Evolutionary conservation across 23 red algal species (phyloP).

Genomic region (Gracilaria domingensis): DNA sequence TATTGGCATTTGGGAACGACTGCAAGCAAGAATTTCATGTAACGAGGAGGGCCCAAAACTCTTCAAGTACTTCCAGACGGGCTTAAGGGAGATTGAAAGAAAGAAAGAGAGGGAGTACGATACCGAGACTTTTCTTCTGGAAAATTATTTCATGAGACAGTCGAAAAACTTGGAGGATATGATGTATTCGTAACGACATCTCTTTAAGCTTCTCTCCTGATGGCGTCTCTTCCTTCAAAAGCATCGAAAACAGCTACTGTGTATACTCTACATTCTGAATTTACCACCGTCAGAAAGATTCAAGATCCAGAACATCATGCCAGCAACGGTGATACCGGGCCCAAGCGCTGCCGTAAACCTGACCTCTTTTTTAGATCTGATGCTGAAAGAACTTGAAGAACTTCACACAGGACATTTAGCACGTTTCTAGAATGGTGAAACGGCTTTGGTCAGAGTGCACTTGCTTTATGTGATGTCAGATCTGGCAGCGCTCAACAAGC

Average conservation of each 20-base stretch:
- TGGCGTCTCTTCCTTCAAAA: slow-evolving; percentile 15
- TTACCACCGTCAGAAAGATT: neutral
- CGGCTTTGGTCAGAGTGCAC: neutral
- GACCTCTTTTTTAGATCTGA: neutral
- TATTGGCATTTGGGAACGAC: slow-evolving; percentile 6
- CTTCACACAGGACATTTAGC: neutral
- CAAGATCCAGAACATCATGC: neutral
- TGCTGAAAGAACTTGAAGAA: slow-evolving; percentile 8
- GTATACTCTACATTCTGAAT: slow-evolving; percentile 3
- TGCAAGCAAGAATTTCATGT: neutral
- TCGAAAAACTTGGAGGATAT: neutral
- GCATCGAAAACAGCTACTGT: slow-evolving; percentile 3
- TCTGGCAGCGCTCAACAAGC: neutral
- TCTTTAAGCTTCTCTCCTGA: slow-evolving; percentile 11
- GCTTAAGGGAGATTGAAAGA: neutral
- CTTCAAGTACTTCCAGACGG: neutral
- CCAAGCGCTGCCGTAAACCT: neutral
- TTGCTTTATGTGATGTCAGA: neutral
- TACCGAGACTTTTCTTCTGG: slow-evolving; percentile 22
- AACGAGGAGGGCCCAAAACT: neutral
- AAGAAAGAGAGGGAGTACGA: neutral
- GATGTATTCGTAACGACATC: neutral
- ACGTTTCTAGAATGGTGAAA: neutral
- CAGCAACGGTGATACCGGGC: neutral
- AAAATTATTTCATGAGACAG: neutral